Base-by-base conservation (phyloP, 768 basidiomycete genomes). In the Mycena haematopus region DNA sequence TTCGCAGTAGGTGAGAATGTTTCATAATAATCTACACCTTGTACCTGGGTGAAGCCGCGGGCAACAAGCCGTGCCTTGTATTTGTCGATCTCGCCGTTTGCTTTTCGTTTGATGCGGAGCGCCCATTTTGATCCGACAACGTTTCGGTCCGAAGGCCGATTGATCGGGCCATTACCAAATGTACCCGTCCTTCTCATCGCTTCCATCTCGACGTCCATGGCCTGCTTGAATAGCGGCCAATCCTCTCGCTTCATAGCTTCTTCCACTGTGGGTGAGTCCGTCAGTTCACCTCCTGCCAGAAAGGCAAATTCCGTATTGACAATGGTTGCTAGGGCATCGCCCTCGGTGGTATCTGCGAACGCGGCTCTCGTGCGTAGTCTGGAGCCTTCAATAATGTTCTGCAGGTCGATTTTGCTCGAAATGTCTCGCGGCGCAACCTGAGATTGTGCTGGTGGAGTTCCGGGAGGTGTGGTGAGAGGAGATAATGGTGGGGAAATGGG, bases 121-220 rank as follows among this genome's bases (percentile, higher is more conserved):
- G 40, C 40, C 40, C 40, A 42, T n/a, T 42, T 42, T 7, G 40
- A 42, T 42, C 40, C 40, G 7, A 42, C 40, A 42, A 42, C 40
- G 9, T 42, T 42, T 42, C 40, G 29, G 29, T 31, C 29, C 29
- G 29, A 31, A 9, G 40, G 40, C 40, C 40, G 1, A 9, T n/a
- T n/a, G 19, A 15, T n/a, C 40, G n/a, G 19, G 7, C 19, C 9
- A 6, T 19, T 5, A 3, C 40, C 40, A 17, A 42, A 42, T 42
- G 40, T 42, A 8, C 19, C 40, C 7, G 40, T 42, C 19, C 19
- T 42, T n/a, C 40, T 42, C 40, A 42, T 42, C 9, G 40, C 40
- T n/a, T 42, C 40, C 40, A 42, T 42, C 19, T 42, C 40, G 2
- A 67, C 17, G 27, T 49, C 47, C 47, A 49, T 49, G 27, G 47